Evolutionary conservation across 129 eudicot genomes (phyloP).

Genomic region (Apium graveolens): DNA sequence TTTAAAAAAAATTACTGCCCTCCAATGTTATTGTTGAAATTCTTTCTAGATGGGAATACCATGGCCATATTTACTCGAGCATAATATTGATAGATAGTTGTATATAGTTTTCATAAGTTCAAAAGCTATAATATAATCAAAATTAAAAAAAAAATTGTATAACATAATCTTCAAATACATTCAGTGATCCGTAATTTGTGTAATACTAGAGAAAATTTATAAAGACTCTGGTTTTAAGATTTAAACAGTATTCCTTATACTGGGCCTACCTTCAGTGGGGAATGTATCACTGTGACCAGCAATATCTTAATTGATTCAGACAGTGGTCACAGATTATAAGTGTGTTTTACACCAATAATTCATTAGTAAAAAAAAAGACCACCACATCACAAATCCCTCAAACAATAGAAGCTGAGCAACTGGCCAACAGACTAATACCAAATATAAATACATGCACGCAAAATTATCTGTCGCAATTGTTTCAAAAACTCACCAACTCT

Average conservation of each 20-base stretch:
- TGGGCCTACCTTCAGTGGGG: not conserved
- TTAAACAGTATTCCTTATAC: not conserved
- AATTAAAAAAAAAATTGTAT: not conserved
- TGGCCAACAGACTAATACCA: not conserved
- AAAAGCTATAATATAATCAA: not conserved
- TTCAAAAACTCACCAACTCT: conserved; percentile 42
- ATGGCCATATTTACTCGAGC: too few relatives aligned
- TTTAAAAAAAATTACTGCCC: too few relatives aligned
- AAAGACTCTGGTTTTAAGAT: too few relatives aligned
- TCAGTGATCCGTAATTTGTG: too few relatives aligned
- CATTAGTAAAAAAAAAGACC: not conserved
- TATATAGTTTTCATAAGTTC: not conserved
- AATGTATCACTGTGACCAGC: not conserved
- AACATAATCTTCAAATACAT: not conserved
- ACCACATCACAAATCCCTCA: not conserved
- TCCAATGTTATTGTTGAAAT: too few relatives aligned
- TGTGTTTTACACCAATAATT: not conserved
- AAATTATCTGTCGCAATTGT: not conserved
- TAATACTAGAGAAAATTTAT: too few relatives aligned
- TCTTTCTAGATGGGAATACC: too few relatives aligned
- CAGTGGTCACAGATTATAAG: not conserved
- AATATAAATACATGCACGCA: not conserved
- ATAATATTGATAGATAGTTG: not conserved
- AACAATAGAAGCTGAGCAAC: not conserved
- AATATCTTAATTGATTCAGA: not conserved